Conservation (phyloP, 352 stramenopile species). For the Globisporangium lucens region DNA sequence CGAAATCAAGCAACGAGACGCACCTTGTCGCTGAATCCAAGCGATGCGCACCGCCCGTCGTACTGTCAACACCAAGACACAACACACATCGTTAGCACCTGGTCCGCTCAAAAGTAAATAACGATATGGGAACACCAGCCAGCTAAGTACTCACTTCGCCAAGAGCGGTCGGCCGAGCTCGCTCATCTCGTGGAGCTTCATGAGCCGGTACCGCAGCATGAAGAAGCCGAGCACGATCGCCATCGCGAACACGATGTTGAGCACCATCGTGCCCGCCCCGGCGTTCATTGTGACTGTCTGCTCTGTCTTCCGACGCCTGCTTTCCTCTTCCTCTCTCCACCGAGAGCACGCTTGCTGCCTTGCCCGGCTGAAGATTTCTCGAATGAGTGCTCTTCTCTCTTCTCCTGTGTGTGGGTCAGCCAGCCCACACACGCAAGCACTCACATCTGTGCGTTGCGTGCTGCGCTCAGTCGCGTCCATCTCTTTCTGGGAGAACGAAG, state of each 20-base stretch:
- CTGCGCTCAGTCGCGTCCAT: neutral
- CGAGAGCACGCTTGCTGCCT: neutral
- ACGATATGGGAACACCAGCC: neutral
- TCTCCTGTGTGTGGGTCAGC: too few species aligned
- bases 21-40: constrained; percentile 45
- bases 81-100: constrained; percentile 1
- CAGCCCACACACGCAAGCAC: too few species aligned
- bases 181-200: constrained; percentile 39
- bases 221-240: constrained; percentile 48
- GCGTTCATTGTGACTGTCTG: neutral
- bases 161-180: constrained; percentile 55
- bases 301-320: neutral
- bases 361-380: neutral
- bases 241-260: constrained; percentile 44
- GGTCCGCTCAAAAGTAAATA: neutral
- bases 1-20: neutral
- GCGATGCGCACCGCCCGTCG: constrained; percentile 32
- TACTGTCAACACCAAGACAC: constrained; percentile 18
- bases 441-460: neutral
- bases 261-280: constrained; percentile 25
- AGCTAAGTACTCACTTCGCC: constrained; percentile 32
- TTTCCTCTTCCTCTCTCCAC: neutral
- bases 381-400: neutral
- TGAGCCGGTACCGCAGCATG: constrained; percentile 42
- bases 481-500: neutral